Evolutionary conservation across 2,329 filamentous ascomycete genomes (phyloP).

Genomic region (Aspergillus versicolor): DNA sequence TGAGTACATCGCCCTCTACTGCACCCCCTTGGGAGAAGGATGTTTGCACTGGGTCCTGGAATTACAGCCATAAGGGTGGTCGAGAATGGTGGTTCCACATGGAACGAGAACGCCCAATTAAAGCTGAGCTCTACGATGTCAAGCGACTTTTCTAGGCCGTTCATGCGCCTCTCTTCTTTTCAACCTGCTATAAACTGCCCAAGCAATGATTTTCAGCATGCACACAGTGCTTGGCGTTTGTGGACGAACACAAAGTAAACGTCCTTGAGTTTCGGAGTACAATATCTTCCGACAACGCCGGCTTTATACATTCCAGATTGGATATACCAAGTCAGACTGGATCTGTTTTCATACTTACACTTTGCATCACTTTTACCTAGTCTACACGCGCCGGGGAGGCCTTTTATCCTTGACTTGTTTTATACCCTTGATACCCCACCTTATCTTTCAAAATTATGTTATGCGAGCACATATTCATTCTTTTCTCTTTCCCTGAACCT

Average conservation of each 20-base stretch:
- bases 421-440: slow-evolving; percentile 7
- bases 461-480: neutral
- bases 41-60: slow-evolving; percentile 46
- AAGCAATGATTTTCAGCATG: neutral
- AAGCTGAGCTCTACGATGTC: slow-evolving; percentile 31
- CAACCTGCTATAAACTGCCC: neutral
- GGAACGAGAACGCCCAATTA: slow-evolving; percentile 41
- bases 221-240: slow-evolving; percentile 3
- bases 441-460: neutral
- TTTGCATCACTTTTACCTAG: neutral
- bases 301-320: neutral
- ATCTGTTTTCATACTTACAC: neutral
- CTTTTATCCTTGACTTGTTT: neutral
- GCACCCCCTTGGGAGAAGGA: slow-evolving; percentile 42
- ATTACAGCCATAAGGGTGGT: slow-evolving; percentile 38
- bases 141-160: slow-evolving; percentile 34
- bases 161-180: neutral
- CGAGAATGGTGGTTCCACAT: slow-evolving; percentile 48
- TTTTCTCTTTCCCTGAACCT: neutral
- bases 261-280: neutral
- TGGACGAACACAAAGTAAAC: neutral
- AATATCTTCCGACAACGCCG: neutral
- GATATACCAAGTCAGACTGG: neutral
- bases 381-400: neutral
- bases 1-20: slow-evolving; percentile 26